Evolutionary conservation across 306 rosid species (phyloP), one percentile per base, ranked within the genome.

Genomic region (Alnus glutinosa): DNA sequence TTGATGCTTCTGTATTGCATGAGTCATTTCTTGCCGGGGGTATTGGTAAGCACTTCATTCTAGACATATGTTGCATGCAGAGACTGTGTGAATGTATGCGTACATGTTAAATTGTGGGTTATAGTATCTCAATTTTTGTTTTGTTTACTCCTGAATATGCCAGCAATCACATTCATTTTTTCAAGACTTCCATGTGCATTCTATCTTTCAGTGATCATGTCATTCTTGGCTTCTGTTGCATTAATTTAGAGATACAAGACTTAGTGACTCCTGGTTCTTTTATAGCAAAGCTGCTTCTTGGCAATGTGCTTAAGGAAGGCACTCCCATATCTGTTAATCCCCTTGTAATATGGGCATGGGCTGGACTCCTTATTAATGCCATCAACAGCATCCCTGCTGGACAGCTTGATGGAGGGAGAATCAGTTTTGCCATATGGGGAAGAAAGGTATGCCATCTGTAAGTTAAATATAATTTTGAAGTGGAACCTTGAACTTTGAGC

Each of bases 281-380:
- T 82, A 79, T 72, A 96, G 99, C 99, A 37, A 96, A 90, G 89
- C 92, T 96, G 81, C 85, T 93, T 73, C 93, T 96, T 62, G 99
- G 99, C 2, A 85, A 88, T 16, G 89, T 66, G 52, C 96, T 96
- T 74, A 90, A 96, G 90, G 99, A 93, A 58, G 94, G 98, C 78
- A 86, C 97, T 72, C 88, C 98, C 32, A 88, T 93, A 74, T 93
- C 99, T 61, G 70, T 96, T 58, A 96, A 96, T 85, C 98, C 98
- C 83, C 96, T 96, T 39, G 92, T 96, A 83, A 52, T 96, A 71
- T 93, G 99, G 99, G 98, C 99, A 66, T 96, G 98, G 99, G 98
- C 98, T 50, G 98, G 99, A 80, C 99, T 96, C 66, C 97, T 96
- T 76, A 96, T 96, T 63, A 96, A 96, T 75, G 96, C 99, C 83